Evolutionary conservation across 2,329 filamentous ascomycete species (phyloP).

Genomic region (Lachnum nothofagi): DNA sequence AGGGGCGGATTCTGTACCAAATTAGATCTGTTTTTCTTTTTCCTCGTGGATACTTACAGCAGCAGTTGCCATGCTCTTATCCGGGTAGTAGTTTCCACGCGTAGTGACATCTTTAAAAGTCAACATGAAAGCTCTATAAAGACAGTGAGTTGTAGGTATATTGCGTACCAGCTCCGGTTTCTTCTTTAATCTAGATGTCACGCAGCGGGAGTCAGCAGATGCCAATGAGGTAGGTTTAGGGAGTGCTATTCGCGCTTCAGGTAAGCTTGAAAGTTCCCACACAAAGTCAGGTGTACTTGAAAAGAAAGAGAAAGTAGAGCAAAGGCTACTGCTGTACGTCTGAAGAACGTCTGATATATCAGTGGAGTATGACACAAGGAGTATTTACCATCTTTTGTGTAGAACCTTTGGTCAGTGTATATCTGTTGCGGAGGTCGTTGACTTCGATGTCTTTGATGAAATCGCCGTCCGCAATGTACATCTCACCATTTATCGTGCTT

Average conservation of each 20-base stretch:
- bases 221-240: constrained; percentile 64
- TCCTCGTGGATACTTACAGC: constrained; percentile 56
- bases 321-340: constrained; percentile 23
- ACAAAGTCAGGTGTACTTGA: constrained; percentile 37
- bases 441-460: constrained; percentile 99
- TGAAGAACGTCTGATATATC: constrained; percentile 49
- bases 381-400: constrained; percentile 99
- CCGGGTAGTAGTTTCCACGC: constrained; percentile 90
- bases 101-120: constrained; percentile 92
- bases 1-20: constrained; percentile 75
- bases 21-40: constrained; percentile 16
- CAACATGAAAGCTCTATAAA: constrained; percentile 46
- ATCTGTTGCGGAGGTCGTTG: constrained; percentile 94
- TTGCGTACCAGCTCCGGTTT: constrained; percentile 97
- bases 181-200: constrained; percentile 98
- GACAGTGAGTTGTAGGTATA: constrained; percentile 43
- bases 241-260: constrained; percentile 59
- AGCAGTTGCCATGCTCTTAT: constrained; percentile 94
- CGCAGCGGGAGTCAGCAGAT: constrained; percentile 87
- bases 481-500: constrained; percentile 66
- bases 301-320: constrained; percentile 31
- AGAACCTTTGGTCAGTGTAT: constrained; percentile 92
- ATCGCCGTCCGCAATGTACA: constrained; percentile 94
- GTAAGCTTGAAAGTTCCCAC: constrained; percentile 66
- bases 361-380: constrained; percentile 62